Conservation (phyloP, 306 rosid species). For the Phaseolus lunatus region DNA sequence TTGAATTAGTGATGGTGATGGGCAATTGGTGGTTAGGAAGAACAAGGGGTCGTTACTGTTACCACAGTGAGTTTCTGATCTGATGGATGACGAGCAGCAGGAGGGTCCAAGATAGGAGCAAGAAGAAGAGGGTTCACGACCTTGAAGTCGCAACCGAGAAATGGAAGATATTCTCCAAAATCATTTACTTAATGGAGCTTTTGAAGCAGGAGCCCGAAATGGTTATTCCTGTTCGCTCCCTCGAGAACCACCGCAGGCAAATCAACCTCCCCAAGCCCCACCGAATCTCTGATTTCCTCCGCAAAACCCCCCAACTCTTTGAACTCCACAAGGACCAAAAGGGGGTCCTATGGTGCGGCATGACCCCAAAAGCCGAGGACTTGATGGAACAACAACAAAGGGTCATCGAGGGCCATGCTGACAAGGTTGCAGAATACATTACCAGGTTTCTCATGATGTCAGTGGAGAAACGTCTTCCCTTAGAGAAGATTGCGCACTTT, state of each 20-base stretch:
- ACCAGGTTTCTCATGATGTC: constrained; percentile 79
- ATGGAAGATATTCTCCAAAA: constrained; percentile 62
- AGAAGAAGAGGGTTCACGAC: constrained; percentile 66
- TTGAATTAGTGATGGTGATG: not conserved
- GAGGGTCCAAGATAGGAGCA: constrained; percentile 57
- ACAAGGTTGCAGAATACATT: constrained; percentile 72
- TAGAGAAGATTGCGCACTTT: constrained; percentile 65
- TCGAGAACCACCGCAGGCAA: constrained; percentile 62
- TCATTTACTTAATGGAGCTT: constrained; percentile 66
- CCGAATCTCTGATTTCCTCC: constrained; percentile 70
- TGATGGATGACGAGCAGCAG: constrained; percentile 56
- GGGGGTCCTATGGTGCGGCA: constrained; percentile 75
- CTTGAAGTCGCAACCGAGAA: constrained; percentile 80
- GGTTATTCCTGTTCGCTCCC: constrained; percentile 67
- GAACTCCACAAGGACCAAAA: constrained; percentile 64
- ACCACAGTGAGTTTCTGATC: not conserved
- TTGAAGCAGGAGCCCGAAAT: constrained; percentile 76
- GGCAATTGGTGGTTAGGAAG: constrained; percentile 3
- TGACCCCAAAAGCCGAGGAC: constrained; percentile 64
- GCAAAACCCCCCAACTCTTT: constrained; percentile 69
- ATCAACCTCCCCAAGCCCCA: constrained; percentile 84
- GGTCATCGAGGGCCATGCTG: constrained; percentile 52
- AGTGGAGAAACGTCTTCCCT: constrained; percentile 57
- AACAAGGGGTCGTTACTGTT: not conserved
- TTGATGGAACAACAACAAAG: constrained; percentile 63